These are phyloP conservation scores for Mycena latifolia DNA, from an alignment of 768 basidiomycete genomes.

Conservation along the genomic window DNA sequence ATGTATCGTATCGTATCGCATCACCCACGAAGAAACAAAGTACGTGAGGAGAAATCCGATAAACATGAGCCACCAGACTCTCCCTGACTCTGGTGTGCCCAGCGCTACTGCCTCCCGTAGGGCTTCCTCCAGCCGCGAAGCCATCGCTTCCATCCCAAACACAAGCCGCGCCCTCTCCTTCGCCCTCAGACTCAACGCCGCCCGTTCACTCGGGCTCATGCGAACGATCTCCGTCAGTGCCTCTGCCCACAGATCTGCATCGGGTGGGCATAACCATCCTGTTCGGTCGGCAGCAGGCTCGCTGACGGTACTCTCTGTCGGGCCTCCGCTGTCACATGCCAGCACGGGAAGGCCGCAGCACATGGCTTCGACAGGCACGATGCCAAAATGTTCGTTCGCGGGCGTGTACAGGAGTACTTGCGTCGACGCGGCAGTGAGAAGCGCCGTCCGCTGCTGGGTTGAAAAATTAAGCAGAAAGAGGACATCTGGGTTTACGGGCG, in stretches of 20 bases:
- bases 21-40: slow-evolving; percentile 23
- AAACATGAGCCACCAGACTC: slow-evolving; percentile 13
- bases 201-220: slow-evolving; percentile 56
- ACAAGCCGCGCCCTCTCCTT: slow-evolving; percentile 68
- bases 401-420: slow-evolving; percentile 92
- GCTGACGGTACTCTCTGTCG: slow-evolving; percentile 83
- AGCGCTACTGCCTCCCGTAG: slow-evolving; percentile 66
- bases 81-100: slow-evolving; percentile 54
- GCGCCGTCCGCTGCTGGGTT: slow-evolving; percentile 82
- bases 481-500: slow-evolving; percentile 65
- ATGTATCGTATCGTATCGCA: too few species aligned
- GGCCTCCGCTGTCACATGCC: slow-evolving; percentile 90
- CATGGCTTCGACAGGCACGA: slow-evolving; percentile 97
- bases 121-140: slow-evolving; percentile 65
- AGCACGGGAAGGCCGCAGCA: slow-evolving; percentile 90
- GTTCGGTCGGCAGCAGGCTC: slow-evolving; percentile 62
- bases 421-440: slow-evolving; percentile 77
- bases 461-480: slow-evolving; percentile 95
- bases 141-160: slow-evolving; percentile 88
- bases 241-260: slow-evolving; percentile 75
- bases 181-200: slow-evolving; percentile 65
- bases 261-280: slow-evolving; percentile 81
- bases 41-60: slow-evolving; percentile 28
- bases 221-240: slow-evolving; percentile 71
- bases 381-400: slow-evolving; percentile 96